Evolutionary conservation across 257 asterid genomes (phyloP), one percentile per base, ranked within the genome.

Genomic region (Scutellaria barbata): DNA sequence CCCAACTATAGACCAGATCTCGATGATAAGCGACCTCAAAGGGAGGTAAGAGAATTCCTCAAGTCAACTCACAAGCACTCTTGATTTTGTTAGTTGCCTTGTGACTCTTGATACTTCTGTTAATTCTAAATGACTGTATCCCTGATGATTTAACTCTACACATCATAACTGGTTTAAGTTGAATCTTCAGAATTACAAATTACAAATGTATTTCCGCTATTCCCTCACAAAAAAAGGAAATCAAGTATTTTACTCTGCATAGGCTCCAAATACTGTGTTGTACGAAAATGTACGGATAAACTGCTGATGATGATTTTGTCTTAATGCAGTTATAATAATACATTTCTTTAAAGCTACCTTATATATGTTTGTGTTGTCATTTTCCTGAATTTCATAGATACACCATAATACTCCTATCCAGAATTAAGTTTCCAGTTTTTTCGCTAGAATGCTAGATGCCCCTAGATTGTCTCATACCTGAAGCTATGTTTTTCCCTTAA

Each of bases 1-100:
- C 98, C 98, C 70, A 92, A 90, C 82, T 92, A 92, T 71, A 81
- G 97, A 80, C 96, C 97, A 25, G 98, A 92, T 87, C 84, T 92
- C 80, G 97, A 92, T 81, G 98, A 92, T 81, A 90, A 92, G 79
- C 90, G 98, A 63, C 98, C 98, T 58, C 97, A 90, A 80, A 85
- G 98, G 69, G 98, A 92, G 97, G 98, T 92, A 80, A 73, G 75
- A 60, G 10, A 65, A 43, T 25, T 60, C 52, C 75, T 61, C 48
- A 40, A 37, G 60, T 51, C 50, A 68, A 57, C 14, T 59, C 58
- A 20, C 11, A 45, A 16, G 42, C n/a, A 17, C 20, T 42, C 46
- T 57, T 20, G 22, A 48, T 16, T 61, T 64, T 40, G 33, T 68
- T 62, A 33, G n/a, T 51, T 33, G 20, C 63, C 67, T 39, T 9